Evolutionary conservation across 1,284 basidiomycete genomes (phyloP).

Genomic region (Puccinia coronata): DNA sequence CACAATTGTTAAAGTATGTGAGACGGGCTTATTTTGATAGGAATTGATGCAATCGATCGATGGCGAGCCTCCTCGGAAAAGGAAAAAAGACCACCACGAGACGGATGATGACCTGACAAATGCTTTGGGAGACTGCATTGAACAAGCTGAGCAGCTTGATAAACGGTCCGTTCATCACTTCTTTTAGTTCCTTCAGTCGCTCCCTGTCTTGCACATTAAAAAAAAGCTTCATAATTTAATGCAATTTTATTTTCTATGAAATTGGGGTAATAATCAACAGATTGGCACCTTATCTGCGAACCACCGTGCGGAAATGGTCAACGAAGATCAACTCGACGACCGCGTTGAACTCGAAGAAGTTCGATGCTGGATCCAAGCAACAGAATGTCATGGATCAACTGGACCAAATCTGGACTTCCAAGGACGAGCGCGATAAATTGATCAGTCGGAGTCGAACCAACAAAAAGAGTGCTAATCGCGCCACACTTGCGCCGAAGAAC

Average conservation of each 20-base stretch:
- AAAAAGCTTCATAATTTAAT: constrained; percentile 20
- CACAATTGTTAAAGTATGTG: too few relatives aligned
- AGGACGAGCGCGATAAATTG: constrained; percentile 53
- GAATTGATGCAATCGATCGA: constrained; percentile 18
- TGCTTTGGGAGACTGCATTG: background rate
- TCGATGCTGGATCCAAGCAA: background rate
- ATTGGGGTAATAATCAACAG: constrained; percentile 64
- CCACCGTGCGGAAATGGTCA: constrained; percentile 85
- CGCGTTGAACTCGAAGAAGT: constrained; percentile 70
- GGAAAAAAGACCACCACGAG: constrained; percentile 3
- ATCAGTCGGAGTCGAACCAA: constrained; percentile 52
- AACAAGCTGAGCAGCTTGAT: constrained; percentile 23
- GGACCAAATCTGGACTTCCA: constrained; percentile 68
- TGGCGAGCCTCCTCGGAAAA: constrained; percentile 1
- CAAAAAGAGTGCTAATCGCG: constrained; percentile 57
- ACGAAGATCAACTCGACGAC: constrained; percentile 87
- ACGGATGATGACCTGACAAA: background rate
- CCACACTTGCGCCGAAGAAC: constrained; percentile 58
- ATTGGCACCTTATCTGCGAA: constrained; percentile 63
- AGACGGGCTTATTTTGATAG: background rate
- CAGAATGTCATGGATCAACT: constrained; percentile 69
- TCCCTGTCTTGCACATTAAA: background rate
- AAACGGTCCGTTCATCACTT: constrained; percentile 16
- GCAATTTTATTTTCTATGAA: constrained; percentile 58
- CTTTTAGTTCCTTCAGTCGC: background rate